These are phyloP conservation scores for Sanghuangporus baumii DNA, from an alignment of 1,284 basidiomycete species.

Conservation along the genomic window DNA sequence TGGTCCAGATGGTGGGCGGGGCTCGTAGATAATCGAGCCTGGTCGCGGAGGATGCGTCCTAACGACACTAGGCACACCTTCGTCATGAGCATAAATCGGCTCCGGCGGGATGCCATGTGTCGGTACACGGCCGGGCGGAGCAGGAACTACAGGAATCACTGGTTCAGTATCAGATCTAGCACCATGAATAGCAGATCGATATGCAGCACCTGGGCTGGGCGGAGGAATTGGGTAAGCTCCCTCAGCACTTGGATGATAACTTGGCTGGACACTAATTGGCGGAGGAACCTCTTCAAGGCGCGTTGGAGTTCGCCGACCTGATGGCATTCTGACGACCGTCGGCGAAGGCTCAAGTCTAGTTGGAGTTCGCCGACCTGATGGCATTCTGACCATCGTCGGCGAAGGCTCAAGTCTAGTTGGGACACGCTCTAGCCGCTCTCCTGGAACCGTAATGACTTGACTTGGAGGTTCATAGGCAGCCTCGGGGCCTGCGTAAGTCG, in stretches of 20 bases:
- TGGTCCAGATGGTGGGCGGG: slow-evolving; percentile 25
- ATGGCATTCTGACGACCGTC: neutral
- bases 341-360: neutral
- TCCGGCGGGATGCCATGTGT: neutral
- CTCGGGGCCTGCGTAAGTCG: neutral
- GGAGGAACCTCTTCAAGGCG: neutral
- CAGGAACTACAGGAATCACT: neutral
- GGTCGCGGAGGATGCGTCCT: neutral
- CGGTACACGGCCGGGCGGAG: neutral
- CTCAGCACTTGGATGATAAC: neutral
- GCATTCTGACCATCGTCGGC: neutral
- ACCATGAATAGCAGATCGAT: neutral
- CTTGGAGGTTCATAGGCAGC: neutral
- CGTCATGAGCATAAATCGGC: neutral
- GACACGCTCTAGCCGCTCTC: neutral
- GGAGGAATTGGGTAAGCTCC: neutral
- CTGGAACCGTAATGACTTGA: neutral
- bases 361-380: neutral
- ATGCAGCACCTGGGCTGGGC: slow-evolving; percentile 1
- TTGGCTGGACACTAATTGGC: neutral
- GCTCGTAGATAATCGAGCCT: neutral
- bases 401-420: neutral
- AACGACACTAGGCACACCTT: slow-evolving; percentile 2
- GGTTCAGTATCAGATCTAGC: slow-evolving; percentile 5
- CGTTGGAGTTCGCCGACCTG: neutral